phyloP scores from a whole-genome alignment of 2,329 filamentous ascomycete genomes.

The Fusarium tricinctum region DNA sequence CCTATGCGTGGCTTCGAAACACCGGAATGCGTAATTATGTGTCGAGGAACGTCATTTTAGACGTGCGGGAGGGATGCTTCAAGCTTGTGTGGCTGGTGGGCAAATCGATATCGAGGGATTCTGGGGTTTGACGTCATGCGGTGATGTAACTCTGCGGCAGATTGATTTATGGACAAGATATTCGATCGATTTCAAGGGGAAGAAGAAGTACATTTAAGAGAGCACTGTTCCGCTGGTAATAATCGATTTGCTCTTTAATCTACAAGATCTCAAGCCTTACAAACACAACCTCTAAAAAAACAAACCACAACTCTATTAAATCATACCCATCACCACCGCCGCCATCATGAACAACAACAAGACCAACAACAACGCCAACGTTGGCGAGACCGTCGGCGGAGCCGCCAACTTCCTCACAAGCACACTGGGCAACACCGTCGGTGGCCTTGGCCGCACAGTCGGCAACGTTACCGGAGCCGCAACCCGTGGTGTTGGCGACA shows the following conservation, averaged over 20 bases:
- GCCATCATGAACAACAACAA: slow-evolving; percentile 45
- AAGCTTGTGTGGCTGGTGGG: slow-evolving; percentile 32
- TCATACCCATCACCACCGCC: slow-evolving; percentile 8
- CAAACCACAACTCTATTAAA: slow-evolving; percentile 1
- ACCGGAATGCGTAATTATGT: slow-evolving; percentile 39
- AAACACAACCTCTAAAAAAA: slow-evolving; percentile 5
- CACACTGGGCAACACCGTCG: slow-evolving; percentile 58
- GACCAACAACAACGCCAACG: slow-evolving; percentile 49
- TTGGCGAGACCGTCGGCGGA: slow-evolving; percentile 54
- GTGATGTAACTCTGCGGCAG: slow-evolving; percentile 21
- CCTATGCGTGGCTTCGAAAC: slow-evolving; percentile 24
- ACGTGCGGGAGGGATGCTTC: slow-evolving; percentile 20
- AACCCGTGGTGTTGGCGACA: slow-evolving; percentile 69
- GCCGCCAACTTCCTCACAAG: slow-evolving; percentile 58
- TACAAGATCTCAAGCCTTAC: slow-evolving; percentile 13
- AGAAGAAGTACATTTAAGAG: slow-evolving; percentile 24
- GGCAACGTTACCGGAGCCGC: slow-evolving; percentile 64
- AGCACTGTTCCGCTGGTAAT: slow-evolving; percentile 3
- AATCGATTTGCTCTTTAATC: background rate
- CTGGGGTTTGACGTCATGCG: slow-evolving; percentile 46
- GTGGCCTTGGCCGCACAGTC: slow-evolving; percentile 58
- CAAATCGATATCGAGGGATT: slow-evolving; percentile 26
- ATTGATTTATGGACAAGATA: slow-evolving; percentile 30
- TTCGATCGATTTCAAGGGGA: slow-evolving; percentile 16
- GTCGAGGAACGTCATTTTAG: slow-evolving; percentile 46